phyloP scores from a whole-genome alignment of 2,329 filamentous ascomycete species.

The Aureobasidium musti region DNA sequence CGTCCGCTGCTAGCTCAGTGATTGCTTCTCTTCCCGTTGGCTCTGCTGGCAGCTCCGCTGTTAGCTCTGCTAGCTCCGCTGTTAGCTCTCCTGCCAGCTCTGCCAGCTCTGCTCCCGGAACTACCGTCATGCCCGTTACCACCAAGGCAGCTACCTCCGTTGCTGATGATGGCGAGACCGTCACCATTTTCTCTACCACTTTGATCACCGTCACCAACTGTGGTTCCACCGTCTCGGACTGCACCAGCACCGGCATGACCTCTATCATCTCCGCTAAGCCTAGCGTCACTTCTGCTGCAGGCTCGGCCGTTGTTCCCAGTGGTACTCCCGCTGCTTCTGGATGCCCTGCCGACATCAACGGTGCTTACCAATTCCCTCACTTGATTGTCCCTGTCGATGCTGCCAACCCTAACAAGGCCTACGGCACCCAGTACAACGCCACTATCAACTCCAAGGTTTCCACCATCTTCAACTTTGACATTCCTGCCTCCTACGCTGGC shows the following conservation, averaged over 20 bases:
- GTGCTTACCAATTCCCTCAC: constrained; percentile 52
- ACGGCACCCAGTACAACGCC: constrained; percentile 59
- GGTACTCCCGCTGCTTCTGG: constrained; percentile 15
- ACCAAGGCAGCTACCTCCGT: constrained; percentile 27
- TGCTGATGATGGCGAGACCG: constrained; percentile 26
- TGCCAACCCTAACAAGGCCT: constrained; percentile 53
- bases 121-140: constrained; percentile 12
- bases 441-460: constrained; percentile 56
- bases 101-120: not conserved
- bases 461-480: constrained; percentile 70
- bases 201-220: constrained; percentile 34
- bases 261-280: constrained; percentile 21
- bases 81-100: too few species aligned
- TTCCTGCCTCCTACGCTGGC: constrained; percentile 56
- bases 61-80: constrained; percentile 29
- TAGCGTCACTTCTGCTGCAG: constrained; percentile 26
- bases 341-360: constrained; percentile 37
- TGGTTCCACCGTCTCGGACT: constrained; percentile 28
- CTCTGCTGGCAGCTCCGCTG: constrained; percentile 18
- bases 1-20: constrained; percentile 14
- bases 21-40: not conserved
- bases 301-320: constrained; percentile 7
- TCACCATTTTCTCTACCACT: constrained; percentile 32
- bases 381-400: constrained; percentile 64
- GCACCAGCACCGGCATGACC: constrained; percentile 29